Percentiles rank a stretch among this genome's conserved stretches.
phyloP scores from a whole-genome alignment of 768 basidiomycete genomes.

The Chalciporus pseudorubinellus region DNA sequence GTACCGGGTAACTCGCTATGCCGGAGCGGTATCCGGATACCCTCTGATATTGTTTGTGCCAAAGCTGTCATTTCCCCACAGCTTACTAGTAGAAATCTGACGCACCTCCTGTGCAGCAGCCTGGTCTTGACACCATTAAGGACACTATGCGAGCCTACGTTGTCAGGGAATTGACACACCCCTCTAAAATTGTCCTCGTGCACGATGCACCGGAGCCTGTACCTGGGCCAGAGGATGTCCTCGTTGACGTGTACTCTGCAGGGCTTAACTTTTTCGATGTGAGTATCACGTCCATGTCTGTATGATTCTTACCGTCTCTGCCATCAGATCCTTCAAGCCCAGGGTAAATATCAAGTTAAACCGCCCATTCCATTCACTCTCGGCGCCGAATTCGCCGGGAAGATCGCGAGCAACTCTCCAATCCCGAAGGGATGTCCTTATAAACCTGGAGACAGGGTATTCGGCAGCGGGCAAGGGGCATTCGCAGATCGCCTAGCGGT shows the following conservation, averaged over 20 bases:
- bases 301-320: neutral
- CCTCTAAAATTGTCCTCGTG: constrained; percentile 56
- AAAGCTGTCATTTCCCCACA: neutral
- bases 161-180: constrained; percentile 66
- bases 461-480: constrained; percentile 77
- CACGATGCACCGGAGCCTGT: constrained; percentile 57
- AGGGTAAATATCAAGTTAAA: constrained; percentile 87
- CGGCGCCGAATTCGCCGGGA: constrained; percentile 84
- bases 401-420: constrained; percentile 63
- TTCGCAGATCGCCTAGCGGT: constrained; percentile 75
- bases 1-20: no score
- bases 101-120: no score
- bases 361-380: constrained; percentile 83
- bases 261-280: constrained; percentile 80
- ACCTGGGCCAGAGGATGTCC: constrained; percentile 49
- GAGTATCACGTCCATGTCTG: constrained; percentile 10
- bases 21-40: no score
- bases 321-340: constrained; percentile 72
- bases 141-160: constrained; percentile 73
- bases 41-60: no score
- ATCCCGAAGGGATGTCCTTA: constrained; percentile 79
- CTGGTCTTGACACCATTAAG: constrained; percentile 1
- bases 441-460: constrained; percentile 83
- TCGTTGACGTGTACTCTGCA: constrained; percentile 74
- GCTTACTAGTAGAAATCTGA: neutral